Evolutionary conservation across 768 basidiomycete species (phyloP).

Genomic region (Suillus brevipes): DNA sequence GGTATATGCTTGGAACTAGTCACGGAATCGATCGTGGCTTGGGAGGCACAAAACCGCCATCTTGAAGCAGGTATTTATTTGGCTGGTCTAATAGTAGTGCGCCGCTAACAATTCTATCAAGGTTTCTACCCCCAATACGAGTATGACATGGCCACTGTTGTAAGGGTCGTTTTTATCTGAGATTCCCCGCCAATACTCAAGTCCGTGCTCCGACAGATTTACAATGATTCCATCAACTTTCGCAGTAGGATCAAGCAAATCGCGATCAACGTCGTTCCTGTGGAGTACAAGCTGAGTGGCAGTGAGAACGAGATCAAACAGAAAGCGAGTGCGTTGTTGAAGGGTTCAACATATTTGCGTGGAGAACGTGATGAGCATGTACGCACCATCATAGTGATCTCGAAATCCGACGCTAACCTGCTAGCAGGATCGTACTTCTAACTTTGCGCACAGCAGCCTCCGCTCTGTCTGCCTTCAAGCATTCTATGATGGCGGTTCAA

Average conservation of each 20-base stretch:
- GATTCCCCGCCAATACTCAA: background rate
- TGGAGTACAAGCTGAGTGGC: background rate
- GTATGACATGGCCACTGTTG: background rate
- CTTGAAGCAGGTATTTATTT: background rate
- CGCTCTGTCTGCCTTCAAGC: background rate
- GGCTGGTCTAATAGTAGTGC: background rate
- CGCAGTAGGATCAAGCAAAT: background rate
- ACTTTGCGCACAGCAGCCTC: background rate
- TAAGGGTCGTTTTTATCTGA: background rate
- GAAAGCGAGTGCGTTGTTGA: background rate
- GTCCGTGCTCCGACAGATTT: background rate
- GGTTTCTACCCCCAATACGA: background rate
- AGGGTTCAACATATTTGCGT: background rate
- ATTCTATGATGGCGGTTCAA: background rate
- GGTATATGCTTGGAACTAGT: background rate
- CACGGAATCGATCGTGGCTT: background rate
- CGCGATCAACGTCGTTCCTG: background rate
- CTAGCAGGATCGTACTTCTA: background rate
- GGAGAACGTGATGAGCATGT: background rate
- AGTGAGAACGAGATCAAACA: background rate
- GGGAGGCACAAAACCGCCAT: background rate
- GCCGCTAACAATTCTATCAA: background rate
- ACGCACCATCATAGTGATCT: background rate
- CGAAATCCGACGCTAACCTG: background rate
- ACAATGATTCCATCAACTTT: background rate